A percentile compares a stretch with the other conserved stretches of the same genome.
phyloP scores from a whole-genome alignment of 1,284 basidiomycete genomes.

The Microbotryum scabiosae region DNA sequence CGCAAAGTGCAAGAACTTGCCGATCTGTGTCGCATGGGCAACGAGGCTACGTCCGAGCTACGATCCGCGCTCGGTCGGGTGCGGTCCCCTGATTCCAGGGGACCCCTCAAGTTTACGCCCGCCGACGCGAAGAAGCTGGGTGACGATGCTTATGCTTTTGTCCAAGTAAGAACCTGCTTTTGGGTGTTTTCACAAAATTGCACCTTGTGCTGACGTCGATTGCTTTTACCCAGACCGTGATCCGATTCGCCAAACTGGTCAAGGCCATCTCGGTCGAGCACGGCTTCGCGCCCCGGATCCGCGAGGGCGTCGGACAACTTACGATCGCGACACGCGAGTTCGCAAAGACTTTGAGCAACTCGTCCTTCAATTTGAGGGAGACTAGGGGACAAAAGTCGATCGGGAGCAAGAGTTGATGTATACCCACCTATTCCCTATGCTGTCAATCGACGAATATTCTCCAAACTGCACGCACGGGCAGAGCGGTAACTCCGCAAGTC shows the following conservation, averaged over 20 bases:
- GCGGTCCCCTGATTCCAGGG: slow-evolving; percentile 31
- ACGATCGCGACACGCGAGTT: slow-evolving; percentile 45
- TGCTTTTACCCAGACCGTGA: slow-evolving; percentile 39
- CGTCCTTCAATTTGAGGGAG: slow-evolving; percentile 26
- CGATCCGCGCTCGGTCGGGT: slow-evolving; percentile 18
- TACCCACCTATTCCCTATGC: no score
- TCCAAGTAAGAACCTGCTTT: slow-evolving; percentile 39
- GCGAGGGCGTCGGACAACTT: slow-evolving; percentile 39
- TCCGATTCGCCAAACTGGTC: slow-evolving; percentile 43
- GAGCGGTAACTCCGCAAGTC: no score
- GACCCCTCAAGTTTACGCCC: slow-evolving; percentile 18
- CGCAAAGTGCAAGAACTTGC: slow-evolving; percentile 20
- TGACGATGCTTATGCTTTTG: slow-evolving; percentile 37
- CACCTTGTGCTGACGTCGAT: slow-evolving; percentile 32
- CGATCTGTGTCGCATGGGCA: slow-evolving; percentile 25
- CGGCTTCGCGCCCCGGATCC: slow-evolving; percentile 29
- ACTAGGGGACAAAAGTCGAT: no score
- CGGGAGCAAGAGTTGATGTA: no score
- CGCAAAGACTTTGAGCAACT: slow-evolving; percentile 43
- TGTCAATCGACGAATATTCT: no score
- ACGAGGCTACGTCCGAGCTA: slow-evolving; percentile 22
- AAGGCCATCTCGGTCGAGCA: slow-evolving; percentile 41
- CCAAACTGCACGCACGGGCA: no score
- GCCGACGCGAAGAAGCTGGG: slow-evolving; percentile 19
- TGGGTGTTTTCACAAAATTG: slow-evolving; percentile 29